A percentile compares a stretch with the other conserved stretches of the same genome.
These are phyloP conservation scores for Erysimum cheiranthoides DNA, from an alignment of 345 rosid genomes.

Conservation along the genomic window DNA sequence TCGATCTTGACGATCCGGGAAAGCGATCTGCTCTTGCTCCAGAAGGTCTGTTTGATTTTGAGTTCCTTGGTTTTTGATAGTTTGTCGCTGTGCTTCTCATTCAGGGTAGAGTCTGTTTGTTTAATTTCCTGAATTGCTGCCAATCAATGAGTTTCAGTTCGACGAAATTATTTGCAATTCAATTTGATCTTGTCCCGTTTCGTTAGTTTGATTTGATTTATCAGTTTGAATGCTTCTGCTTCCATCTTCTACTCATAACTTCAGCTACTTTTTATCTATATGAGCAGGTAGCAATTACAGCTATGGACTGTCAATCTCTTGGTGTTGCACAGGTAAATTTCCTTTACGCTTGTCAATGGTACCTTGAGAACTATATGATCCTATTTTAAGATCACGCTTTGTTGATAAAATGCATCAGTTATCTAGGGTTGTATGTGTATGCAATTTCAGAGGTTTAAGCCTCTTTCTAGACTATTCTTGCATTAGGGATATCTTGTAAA, in stretches of 20 bases:
- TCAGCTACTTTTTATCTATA: constrained; percentile 37
- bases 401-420: constrained; percentile 1
- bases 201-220: no score
- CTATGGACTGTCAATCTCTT: constrained; percentile 92
- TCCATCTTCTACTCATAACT: not conserved
- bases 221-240: constrained; percentile 25
- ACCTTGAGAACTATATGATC: constrained; percentile 19
- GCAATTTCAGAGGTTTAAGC: constrained; percentile 1
- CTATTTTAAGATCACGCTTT: not conserved
- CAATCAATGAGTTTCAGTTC: no score
- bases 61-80: not conserved
- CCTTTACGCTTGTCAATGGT: constrained; percentile 9
- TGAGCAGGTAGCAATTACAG: constrained; percentile 94
- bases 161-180: no score
- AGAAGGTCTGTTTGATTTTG: constrained; percentile 70
- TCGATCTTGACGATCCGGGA: constrained; percentile 72
- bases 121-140: constrained; percentile 11
- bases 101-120: not conserved
- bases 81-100: constrained; percentile 9
- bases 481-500: constrained; percentile 2
- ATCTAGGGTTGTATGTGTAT: constrained; percentile 1
- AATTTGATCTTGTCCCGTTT: no score
- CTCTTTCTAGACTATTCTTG: not conserved
- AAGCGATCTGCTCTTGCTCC: constrained; percentile 85
- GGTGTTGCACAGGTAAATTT: constrained; percentile 75